phyloP scores from a whole-genome alignment of 306 rosid genomes.

The Erythrophleum fordii region DNA sequence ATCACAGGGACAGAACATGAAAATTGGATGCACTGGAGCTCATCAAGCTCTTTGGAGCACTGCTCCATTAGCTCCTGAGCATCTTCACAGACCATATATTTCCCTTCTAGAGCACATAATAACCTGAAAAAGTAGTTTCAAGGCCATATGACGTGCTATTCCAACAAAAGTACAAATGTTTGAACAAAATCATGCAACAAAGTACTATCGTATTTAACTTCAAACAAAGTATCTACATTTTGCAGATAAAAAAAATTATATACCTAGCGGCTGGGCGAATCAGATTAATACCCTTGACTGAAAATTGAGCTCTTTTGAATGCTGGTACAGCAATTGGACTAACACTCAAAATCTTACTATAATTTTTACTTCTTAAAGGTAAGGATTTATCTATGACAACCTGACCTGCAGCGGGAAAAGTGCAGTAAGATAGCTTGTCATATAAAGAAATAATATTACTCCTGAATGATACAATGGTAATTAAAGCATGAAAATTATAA shows the following conservation, averaged over 20 bases:
- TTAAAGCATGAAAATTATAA: conserved; percentile 11
- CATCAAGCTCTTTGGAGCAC: conserved; percentile 53
- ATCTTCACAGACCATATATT: conserved; percentile 66
- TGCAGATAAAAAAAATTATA: conserved; percentile 17
- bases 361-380: conserved; percentile 59
- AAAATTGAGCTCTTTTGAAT: conserved; percentile 68
- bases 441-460: conserved; percentile 23
- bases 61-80: conserved; percentile 52
- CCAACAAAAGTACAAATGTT: conserved; percentile 18
- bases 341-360: conserved; percentile 66
- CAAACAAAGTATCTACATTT: conserved; percentile 23
- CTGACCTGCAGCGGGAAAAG: conserved; percentile 66
- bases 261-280: conserved; percentile 71
- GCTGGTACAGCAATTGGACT: conserved; percentile 82
- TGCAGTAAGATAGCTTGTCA: conserved; percentile 33
- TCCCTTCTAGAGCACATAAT: conserved; percentile 87
- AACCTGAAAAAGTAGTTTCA: conserved; percentile 53
- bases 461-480: neutral
- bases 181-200: conserved; percentile 10
- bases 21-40: conserved; percentile 65
- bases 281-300: conserved; percentile 78
- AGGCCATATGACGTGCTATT: conserved; percentile 20
- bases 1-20: conserved; percentile 69
- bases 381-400: conserved; percentile 75
- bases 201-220: conserved; percentile 2